These are phyloP conservation scores for Mentha longifolia DNA, from an alignment of 257 asterid species.

Conservation along the genomic window DNA sequence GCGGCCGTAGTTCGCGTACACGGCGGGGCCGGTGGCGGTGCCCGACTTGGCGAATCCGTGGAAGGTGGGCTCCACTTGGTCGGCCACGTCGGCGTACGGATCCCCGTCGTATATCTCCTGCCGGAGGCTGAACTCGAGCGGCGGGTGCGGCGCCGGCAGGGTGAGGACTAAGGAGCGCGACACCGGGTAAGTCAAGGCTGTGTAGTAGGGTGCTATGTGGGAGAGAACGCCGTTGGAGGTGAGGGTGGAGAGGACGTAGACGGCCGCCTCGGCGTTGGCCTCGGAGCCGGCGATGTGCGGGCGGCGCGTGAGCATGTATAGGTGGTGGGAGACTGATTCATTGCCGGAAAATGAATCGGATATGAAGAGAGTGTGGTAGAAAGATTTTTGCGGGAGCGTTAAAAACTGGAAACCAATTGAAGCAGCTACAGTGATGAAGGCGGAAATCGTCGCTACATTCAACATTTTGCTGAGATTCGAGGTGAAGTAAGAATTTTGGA, in stretches of 20 bases:
- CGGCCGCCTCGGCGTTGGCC: conserved; percentile 81
- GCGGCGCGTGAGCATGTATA: conserved; percentile 61
- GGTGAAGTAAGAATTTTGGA: neutral
- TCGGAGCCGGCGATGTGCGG: conserved; percentile 84
- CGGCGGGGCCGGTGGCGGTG: conserved; percentile 60
- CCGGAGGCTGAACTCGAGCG: conserved; percentile 50
- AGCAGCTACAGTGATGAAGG: conserved; percentile 45
- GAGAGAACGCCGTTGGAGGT: conserved; percentile 54
- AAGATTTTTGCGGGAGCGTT: conserved; percentile 43
- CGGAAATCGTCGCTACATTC: conserved; percentile 29
- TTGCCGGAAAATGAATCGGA: conserved; percentile 55
- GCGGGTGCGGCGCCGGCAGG: conserved; percentile 42
- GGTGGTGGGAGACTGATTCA: conserved; percentile 68
- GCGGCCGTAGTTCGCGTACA: conserved; percentile 76
- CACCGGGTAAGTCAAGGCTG: conserved; percentile 64
- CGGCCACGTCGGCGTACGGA: conserved; percentile 61
- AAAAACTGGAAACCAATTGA: conserved; percentile 38
- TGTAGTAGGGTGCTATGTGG: conserved; percentile 55
- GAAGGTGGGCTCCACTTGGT: conserved; percentile 60
- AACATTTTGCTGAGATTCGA: conserved; percentile 42
- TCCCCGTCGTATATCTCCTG: conserved; percentile 67
- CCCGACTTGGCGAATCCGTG: conserved; percentile 86
- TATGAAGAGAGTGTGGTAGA: conserved; percentile 66
- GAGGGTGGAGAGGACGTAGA: conserved; percentile 69
- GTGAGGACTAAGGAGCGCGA: conserved; percentile 62